These are phyloP conservation scores for Sisymbrium altissimum DNA, from an alignment of 345 rosid species.

Conservation along the genomic window DNA sequence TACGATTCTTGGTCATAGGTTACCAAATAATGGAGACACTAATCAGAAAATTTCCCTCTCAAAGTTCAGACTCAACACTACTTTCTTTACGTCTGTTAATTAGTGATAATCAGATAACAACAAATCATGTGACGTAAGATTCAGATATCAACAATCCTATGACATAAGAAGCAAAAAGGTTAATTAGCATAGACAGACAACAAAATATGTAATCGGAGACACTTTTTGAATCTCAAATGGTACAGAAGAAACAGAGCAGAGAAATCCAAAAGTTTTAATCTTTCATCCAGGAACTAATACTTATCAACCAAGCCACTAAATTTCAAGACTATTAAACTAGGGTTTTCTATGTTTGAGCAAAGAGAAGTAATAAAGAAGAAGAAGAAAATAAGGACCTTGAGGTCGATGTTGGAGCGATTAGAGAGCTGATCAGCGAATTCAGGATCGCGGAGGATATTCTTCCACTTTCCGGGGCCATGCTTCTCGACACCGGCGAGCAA, in stretches of 20 bases:
- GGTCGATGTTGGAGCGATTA: slow-evolving; percentile 83
- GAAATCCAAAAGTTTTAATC: not conserved
- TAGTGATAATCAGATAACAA: not conserved
- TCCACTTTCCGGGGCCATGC: slow-evolving; percentile 92
- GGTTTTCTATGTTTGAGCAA: not conserved
- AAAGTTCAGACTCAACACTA: not conserved
- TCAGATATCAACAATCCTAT: not conserved
- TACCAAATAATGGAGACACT: not conserved
- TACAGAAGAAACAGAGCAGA: not conserved
- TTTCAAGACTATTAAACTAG: not conserved
- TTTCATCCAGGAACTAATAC: not conserved
- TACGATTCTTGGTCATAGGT: slow-evolving; percentile 6
- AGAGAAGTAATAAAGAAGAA: not conserved
- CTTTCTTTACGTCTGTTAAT: not conserved
- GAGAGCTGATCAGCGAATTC: slow-evolving; percentile 58
- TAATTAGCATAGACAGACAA: too few species aligned
- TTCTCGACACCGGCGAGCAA: slow-evolving; percentile 63
- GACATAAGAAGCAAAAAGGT: not conserved
- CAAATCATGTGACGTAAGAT: not conserved
- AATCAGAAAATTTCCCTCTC: not conserved
- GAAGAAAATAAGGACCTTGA: slow-evolving; percentile 50
- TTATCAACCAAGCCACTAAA: not conserved
- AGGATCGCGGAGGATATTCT: slow-evolving; percentile 71
- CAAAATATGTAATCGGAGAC: not conserved
- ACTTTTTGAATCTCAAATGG: not conserved